A percentile compares a stretch with the other conserved stretches of the same genome.
These are phyloP conservation scores for Triticum turgidum DNA, from an alignment of 176 grass and related monocot species.

Conservation along the genomic window DNA sequence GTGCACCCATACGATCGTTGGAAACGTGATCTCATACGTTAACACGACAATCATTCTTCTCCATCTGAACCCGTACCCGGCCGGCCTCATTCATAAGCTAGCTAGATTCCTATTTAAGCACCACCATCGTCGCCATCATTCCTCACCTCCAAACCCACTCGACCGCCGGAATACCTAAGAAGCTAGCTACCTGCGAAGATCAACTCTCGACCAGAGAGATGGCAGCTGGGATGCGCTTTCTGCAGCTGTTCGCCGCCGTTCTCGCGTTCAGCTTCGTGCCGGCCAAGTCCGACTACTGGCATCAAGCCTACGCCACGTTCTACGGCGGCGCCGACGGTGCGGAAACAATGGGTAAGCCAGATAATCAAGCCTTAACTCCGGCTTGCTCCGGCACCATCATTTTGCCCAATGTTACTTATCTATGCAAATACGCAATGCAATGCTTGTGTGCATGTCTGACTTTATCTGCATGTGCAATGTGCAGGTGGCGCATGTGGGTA, in stretches of 20 bases:
- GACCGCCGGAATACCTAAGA: neutral
- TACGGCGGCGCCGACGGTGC: constrained; percentile 51
- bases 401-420: too few relatives aligned
- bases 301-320: constrained; percentile 39
- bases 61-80: neutral
- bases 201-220: neutral
- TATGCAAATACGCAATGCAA: neutral
- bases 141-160: constrained; percentile 10
- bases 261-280: neutral
- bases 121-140: neutral
- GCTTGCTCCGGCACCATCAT: neutral
- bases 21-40: neutral
- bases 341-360: constrained; percentile 48
- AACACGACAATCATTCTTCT: neutral
- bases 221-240: neutral
- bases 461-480: neutral
- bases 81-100: too few relatives aligned
- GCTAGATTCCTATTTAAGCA: constrained; percentile 16
- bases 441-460: neutral
- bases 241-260: neutral
- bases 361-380: neutral
- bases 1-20: constrained; percentile 6
- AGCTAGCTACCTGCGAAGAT: neutral
- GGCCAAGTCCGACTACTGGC: constrained; percentile 6
- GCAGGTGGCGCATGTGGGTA: constrained; percentile 62